Evolutionary conservation across 2,329 filamentous ascomycete species (phyloP).

Genomic region (Trichoderma citrinoviride): DNA sequence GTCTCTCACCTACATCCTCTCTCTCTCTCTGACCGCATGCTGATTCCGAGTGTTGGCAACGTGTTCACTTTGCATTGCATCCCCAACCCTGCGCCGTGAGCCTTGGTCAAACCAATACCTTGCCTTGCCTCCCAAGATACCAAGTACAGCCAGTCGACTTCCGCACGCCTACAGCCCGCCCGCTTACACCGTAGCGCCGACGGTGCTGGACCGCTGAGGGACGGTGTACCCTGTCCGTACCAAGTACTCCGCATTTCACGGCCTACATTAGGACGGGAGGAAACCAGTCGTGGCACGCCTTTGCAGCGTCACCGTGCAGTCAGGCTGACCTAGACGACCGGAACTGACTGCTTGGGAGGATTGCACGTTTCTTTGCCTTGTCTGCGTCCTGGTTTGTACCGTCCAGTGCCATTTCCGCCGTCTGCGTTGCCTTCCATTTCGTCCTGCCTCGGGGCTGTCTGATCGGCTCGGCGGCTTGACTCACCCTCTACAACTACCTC

Average conservation of each 20-base stretch:
- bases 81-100: conserved; percentile 11
- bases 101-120: background rate
- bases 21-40: background rate
- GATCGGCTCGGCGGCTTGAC: background rate
- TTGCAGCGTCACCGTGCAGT: conserved; percentile 9
- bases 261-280: background rate
- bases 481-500: background rate
- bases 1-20: background rate
- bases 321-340: conserved; percentile 7
- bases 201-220: background rate
- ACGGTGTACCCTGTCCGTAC: conserved; percentile 6
- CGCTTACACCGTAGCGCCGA: background rate
- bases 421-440: background rate
- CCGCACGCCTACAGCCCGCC: background rate
- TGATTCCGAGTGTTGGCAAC: background rate
- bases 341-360: background rate
- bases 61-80: conserved; percentile 1
- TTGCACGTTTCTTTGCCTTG: too few species aligned
- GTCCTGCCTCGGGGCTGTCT: background rate
- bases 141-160: conserved; percentile 3
- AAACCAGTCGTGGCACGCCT: conserved; percentile 1
- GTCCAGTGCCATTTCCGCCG: background rate
- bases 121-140: background rate
- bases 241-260: background rate
- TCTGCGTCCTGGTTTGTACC: background rate